A percentile compares a stretch with the other conserved stretches of the same genome.
Evolutionary conservation across 768 basidiomycete species (phyloP).

Genomic region (Suillus placidus): DNA sequence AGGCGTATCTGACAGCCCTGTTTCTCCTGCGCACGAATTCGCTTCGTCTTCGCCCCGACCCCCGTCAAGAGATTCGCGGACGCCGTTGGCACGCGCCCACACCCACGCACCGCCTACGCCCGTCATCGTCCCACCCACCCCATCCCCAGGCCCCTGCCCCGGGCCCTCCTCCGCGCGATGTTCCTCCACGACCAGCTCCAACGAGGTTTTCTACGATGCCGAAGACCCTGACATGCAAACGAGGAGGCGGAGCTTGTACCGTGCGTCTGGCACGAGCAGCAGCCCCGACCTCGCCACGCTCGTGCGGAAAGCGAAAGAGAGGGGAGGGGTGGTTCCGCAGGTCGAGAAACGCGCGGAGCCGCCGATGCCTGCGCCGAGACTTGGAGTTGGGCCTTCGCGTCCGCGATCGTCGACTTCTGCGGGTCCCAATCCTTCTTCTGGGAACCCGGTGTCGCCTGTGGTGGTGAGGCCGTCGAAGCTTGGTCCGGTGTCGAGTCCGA

Average conservation of each 20-base stretch:
- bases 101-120: slow-evolving; percentile 42
- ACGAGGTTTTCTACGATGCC: slow-evolving; percentile 64
- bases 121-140: slow-evolving; percentile 67
- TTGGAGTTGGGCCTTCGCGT: slow-evolving; percentile 27
- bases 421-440: slow-evolving; percentile 29
- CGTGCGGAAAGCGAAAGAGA: slow-evolving; percentile 79
- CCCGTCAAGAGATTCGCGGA: slow-evolving; percentile 37
- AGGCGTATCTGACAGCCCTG: slow-evolving; percentile 55
- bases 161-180: slow-evolving; percentile 36
- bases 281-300: slow-evolving; percentile 92
- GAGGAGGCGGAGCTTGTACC: slow-evolving; percentile 83
- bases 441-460: slow-evolving; percentile 36
- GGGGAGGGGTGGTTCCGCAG: slow-evolving; percentile 46
- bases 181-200: slow-evolving; percentile 53
- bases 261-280: slow-evolving; percentile 86
- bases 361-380: slow-evolving; percentile 39
- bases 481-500: slow-evolving; percentile 32
- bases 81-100: slow-evolving; percentile 48
- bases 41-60: slow-evolving; percentile 45
- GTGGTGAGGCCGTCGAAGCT: slow-evolving; percentile 26
- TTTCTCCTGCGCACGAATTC: slow-evolving; percentile 42
- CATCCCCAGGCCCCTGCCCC: slow-evolving; percentile 44
- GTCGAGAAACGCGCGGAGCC: slow-evolving; percentile 44
- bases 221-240: slow-evolving; percentile 70
- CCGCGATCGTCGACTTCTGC: slow-evolving; percentile 48